Percentiles rank a stretch among this genome's conserved stretches.
These are phyloP conservation scores for Clarireedia paspali DNA, from an alignment of 2,329 filamentous ascomycete species.

Conservation along the genomic window DNA sequence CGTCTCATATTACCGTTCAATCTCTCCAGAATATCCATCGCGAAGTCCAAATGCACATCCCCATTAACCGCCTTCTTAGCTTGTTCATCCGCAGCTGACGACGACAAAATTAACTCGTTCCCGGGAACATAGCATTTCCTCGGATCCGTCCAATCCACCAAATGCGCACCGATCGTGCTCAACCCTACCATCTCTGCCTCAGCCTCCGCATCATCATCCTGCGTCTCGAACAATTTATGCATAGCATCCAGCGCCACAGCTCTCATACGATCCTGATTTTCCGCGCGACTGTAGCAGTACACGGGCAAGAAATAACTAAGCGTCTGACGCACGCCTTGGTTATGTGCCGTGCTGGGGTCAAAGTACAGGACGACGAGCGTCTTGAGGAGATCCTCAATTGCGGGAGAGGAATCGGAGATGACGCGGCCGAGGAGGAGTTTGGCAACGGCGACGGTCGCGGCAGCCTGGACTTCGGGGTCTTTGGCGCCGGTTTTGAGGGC, in stretches of 20 bases:
- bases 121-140: constrained; percentile 59
- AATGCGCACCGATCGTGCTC: constrained; percentile 67
- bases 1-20: constrained; percentile 59
- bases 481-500: constrained; percentile 67
- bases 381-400: constrained; percentile 69
- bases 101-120: constrained; percentile 33
- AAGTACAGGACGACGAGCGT: constrained; percentile 83
- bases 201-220: constrained; percentile 68
- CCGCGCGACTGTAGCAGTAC: constrained; percentile 77
- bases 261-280: constrained; percentile 79
- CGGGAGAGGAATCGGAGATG: constrained; percentile 56
- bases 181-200: constrained; percentile 74
- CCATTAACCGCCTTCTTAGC: constrained; percentile 61
- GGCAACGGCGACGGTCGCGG: constrained; percentile 71
- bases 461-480: constrained; percentile 68
- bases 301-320: constrained; percentile 92
- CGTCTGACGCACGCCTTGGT: constrained; percentile 77
- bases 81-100: constrained; percentile 35
- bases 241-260: constrained; percentile 66
- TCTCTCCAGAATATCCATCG: constrained; percentile 68
- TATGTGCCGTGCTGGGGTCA: constrained; percentile 70
- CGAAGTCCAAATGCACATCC: constrained; percentile 74
- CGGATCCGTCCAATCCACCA: constrained; percentile 94
- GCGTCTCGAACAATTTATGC: constrained; percentile 64
- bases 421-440: constrained; percentile 80